phyloP scores from a whole-genome alignment of 73 alveolate species.

The Paramecium octaurelia region DNA sequence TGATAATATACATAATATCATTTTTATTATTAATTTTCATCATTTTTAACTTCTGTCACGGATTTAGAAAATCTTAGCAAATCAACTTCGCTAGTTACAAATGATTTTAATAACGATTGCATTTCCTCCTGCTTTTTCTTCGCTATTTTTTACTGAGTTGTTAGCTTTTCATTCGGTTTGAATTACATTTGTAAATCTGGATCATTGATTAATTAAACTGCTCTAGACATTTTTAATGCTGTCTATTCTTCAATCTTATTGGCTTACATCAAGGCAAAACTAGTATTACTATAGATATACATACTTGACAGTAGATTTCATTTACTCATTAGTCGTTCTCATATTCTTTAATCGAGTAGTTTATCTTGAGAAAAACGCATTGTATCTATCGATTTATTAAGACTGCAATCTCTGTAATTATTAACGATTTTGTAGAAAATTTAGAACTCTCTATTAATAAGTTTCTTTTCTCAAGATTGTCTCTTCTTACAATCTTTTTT shows the following conservation, averaged over 20 bases:
- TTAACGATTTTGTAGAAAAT: not conserved
- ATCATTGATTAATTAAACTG: constrained; percentile 10
- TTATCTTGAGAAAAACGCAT: constrained; percentile 15
- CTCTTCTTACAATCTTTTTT: not conserved
- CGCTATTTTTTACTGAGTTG: not conserved
- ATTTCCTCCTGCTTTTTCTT: constrained; percentile 31
- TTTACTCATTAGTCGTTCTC: not conserved
- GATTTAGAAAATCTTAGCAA: not conserved
- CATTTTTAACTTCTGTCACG: constrained; percentile 13
- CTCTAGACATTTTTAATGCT: constrained; percentile 9
- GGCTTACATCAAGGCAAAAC: not conserved
- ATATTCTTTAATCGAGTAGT: not conserved
- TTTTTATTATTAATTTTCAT: constrained; percentile 31
- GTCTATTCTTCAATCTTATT: not conserved
- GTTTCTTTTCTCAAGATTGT: not conserved
- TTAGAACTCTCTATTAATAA: not conserved
- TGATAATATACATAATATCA: not conserved
- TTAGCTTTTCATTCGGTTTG: not conserved
- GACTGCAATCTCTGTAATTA: not conserved
- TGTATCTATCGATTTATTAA: not conserved
- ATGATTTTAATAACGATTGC: constrained; percentile 22
- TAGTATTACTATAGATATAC: not conserved
- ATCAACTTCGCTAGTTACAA: not conserved
- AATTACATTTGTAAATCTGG: constrained; percentile 16
- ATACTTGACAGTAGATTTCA: not conserved